These are phyloP conservation scores for Dothistroma pini DNA, from an alignment of 2,329 filamentous ascomycete species.

Conservation along the genomic window DNA sequence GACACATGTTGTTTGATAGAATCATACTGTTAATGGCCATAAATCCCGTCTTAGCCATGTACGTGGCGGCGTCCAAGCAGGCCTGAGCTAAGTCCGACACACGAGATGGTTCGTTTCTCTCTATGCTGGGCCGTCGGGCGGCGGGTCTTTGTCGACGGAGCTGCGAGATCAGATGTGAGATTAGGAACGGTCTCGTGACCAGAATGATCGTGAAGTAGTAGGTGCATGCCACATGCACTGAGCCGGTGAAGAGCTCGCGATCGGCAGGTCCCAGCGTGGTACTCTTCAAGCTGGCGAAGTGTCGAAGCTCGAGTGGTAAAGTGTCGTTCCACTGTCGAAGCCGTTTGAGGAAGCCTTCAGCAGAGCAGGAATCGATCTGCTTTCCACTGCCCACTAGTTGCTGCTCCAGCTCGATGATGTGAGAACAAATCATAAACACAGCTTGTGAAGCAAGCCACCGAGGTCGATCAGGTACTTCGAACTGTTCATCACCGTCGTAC, in stretches of 20 bases:
- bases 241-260: slow-evolving; percentile 23
- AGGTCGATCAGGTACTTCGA: slow-evolving; percentile 12
- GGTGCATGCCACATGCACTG: slow-evolving; percentile 53
- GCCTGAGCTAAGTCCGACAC: slow-evolving; percentile 46
- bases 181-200: slow-evolving; percentile 54
- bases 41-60: slow-evolving; percentile 53
- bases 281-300: slow-evolving; percentile 22
- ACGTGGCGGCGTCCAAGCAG: slow-evolving; percentile 55
- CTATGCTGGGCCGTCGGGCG: slow-evolving; percentile 13
- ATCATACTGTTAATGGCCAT: slow-evolving; percentile 40
- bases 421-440: slow-evolving; percentile 19
- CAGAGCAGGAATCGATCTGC: slow-evolving; percentile 14
- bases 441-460: slow-evolving; percentile 17
- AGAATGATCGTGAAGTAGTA: slow-evolving; percentile 60
- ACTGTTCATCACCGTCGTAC: slow-evolving; percentile 16
- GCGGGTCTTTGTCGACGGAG: slow-evolving; percentile 12
- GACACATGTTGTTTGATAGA: slow-evolving; percentile 53
- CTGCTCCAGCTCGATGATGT: slow-evolving; percentile 24
- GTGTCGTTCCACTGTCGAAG: slow-evolving; percentile 23
- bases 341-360: slow-evolving; percentile 19
- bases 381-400: slow-evolving; percentile 18
- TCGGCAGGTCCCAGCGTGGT: slow-evolving; percentile 18
- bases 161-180: slow-evolving; percentile 47
- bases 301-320: slow-evolving; percentile 20
- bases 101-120: slow-evolving; percentile 17